Conservation (phyloP, 352 stramenopile genomes). For the Globisporangium emineosum region DNA sequence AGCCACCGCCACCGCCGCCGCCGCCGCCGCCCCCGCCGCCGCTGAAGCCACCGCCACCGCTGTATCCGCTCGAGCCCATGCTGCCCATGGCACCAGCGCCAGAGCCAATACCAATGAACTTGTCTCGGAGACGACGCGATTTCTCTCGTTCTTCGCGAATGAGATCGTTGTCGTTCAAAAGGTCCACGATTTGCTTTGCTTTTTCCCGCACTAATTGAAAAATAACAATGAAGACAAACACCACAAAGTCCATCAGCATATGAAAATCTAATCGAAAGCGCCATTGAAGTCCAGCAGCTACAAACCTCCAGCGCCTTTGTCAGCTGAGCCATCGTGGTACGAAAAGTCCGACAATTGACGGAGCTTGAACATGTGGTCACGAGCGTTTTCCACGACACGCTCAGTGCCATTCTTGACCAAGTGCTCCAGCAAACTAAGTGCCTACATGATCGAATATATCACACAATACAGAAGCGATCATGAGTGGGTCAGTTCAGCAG, state of each 20-base stretch:
- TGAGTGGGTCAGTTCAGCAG: not conserved
- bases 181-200: slow-evolving; percentile 83
- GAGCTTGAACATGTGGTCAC: slow-evolving; percentile 93
- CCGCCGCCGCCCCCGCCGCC: slow-evolving; percentile 28
- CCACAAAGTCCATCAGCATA: not conserved
- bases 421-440: slow-evolving; percentile 94
- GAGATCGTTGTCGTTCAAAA: slow-evolving; percentile 87
- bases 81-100: slow-evolving; percentile 38
- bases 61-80: slow-evolving; percentile 21
- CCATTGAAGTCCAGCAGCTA: not conserved
- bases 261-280: not conserved
- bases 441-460: slow-evolving; percentile 22
- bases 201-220: slow-evolving; percentile 75
- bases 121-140: slow-evolving; percentile 77
- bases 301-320: slow-evolving; percentile 81
- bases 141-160: slow-evolving; percentile 89
- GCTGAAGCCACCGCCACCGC: slow-evolving; percentile 20
- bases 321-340: slow-evolving; percentile 83
- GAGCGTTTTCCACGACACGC: slow-evolving; percentile 96
- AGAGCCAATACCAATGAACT: slow-evolving; percentile 85
- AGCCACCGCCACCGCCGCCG: slow-evolving; percentile 25
- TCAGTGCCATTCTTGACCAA: slow-evolving; percentile 98
- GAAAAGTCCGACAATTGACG: slow-evolving; percentile 86
- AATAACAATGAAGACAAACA: not conserved
- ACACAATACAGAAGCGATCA: not conserved